Base-by-base conservation (phyloP, 2,329 filamentous ascomycete species). In the Cylindrodendrum hubeiense region DNA sequence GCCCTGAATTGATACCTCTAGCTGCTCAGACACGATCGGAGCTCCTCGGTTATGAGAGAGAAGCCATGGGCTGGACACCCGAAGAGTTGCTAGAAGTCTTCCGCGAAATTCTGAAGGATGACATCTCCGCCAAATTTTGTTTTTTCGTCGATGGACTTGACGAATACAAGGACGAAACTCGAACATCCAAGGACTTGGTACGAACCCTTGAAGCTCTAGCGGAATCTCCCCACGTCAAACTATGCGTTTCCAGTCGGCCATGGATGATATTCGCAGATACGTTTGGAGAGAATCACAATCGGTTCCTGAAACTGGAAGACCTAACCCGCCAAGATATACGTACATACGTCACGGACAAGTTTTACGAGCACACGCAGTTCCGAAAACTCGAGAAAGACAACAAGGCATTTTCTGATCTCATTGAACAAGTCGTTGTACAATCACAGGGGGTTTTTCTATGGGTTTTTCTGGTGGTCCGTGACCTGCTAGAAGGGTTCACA, bases 201-300 rank as follows among this genome's bases (percentile, higher is more conserved):
- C 19, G 39, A 28, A 28, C 8, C 8, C 8, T 37, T 55, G 28
- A 26, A 2, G 46, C n/a, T 4, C 17, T 72, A 4, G n/a, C 68
- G 1, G 43, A 19, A 3, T 50, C 34, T 2, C 15, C 51, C 1
- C 30, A 67, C 49, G 56, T 77, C 56, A 80, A 80, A 43, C 22
- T 77, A 2, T 73, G 76, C 22, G 55, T 77, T 1, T 73, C 77
- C 1, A 79, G 76, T 43, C 67, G 78, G 10, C 76, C 76, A 1
- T 74, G 72, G 66, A 33, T 30, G 8, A 69, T 60, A 5, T 77
- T 73, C 33, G 52, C 69, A 15, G 50, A 68, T 2, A 57, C 55
- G 0, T 75, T 75, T 49, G 37, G 46, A 0, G 9, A 33, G 22
- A 3, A 53, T 26, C 22, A 21, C 21, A 10, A 22, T 22, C 21